Evolutionary conservation across 148 eudicot species (phyloP).

Genomic region (Nepenthes gracilis): DNA sequence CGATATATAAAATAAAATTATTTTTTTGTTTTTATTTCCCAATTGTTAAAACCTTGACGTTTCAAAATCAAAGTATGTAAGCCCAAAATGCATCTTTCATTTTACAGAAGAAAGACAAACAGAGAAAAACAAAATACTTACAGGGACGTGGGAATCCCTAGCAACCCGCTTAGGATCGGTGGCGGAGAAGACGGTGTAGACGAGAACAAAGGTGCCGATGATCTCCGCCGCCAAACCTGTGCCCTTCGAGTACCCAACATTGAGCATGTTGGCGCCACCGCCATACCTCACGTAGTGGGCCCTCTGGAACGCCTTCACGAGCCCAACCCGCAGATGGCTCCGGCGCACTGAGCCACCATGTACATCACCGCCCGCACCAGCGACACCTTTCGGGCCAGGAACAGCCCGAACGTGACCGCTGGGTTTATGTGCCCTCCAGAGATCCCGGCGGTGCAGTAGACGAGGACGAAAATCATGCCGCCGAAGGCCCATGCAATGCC

Average conservation of each 20-base stretch:
- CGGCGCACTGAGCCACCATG: conserved; percentile 19
- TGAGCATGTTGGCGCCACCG: conserved; percentile 15
- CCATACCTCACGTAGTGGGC: conserved; percentile 8
- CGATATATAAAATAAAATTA: no score
- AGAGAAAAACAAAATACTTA: conserved; percentile 1
- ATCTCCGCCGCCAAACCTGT: conserved; percentile 18
- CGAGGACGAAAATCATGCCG: conserved; percentile 23
- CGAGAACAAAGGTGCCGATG: conserved; percentile 13
- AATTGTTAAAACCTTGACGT: no score
- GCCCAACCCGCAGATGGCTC: conserved; percentile 18
- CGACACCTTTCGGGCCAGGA: conserved; percentile 18
- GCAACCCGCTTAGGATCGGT: conserved; percentile 13
- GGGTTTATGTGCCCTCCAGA: conserved; percentile 21
- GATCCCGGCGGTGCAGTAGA: conserved; percentile 22
- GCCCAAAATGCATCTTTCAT: neutral
- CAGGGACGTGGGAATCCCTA: conserved; percentile 14
- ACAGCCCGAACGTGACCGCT: conserved; percentile 15
- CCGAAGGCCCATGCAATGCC: conserved; percentile 27
- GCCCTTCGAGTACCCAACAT: conserved; percentile 10
- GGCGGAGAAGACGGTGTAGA: conserved; percentile 15
- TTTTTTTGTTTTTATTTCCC: no score
- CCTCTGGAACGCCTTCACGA: conserved; percentile 16
- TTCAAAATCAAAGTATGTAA: no score
- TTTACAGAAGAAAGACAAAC: neutral
- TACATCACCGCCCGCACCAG: conserved; percentile 13